These are phyloP conservation scores for Kondoa malvinella DNA, from an alignment of 768 basidiomycete genomes.

Conservation along the genomic window DNA sequence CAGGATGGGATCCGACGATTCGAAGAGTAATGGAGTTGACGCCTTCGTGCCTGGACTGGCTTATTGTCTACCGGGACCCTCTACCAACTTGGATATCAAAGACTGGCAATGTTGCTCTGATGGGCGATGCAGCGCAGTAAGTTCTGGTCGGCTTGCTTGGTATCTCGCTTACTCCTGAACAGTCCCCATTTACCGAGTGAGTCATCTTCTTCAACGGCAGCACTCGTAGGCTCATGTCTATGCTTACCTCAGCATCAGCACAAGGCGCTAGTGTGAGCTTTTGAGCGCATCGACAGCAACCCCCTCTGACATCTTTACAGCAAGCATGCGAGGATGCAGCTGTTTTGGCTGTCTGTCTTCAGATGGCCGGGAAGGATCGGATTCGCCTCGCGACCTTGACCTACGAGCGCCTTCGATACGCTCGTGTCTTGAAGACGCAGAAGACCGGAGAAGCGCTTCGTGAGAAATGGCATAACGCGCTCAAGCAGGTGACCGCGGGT, in stretches of 20 bases:
- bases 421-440: slow-evolving; percentile 18
- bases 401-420: slow-evolving; percentile 16
- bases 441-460: slow-evolving; percentile 16
- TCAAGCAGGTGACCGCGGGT: slow-evolving; percentile 1
- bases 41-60: slow-evolving; percentile 17
- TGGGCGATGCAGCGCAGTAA: slow-evolving; percentile 7
- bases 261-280: background rate
- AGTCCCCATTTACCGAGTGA: background rate
- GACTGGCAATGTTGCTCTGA: slow-evolving; percentile 13
- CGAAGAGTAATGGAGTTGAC: slow-evolving; percentile 16
- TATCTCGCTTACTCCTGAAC: background rate
- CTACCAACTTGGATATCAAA: slow-evolving; percentile 15
- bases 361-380: slow-evolving; percentile 2
- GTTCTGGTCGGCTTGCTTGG: background rate
- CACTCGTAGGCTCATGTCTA: too few species aligned
- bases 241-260: too few species aligned
- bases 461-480: slow-evolving; percentile 12
- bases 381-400: slow-evolving; percentile 13
- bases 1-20: slow-evolving; percentile 17
- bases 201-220: too few species aligned
- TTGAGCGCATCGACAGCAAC: too few species aligned
- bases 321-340: slow-evolving; percentile 15
- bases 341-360: slow-evolving; percentile 14
- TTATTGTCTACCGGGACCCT: slow-evolving; percentile 18
- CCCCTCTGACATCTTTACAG: too few species aligned